These are phyloP conservation scores for Hypoxylon sp. DNA, from an alignment of 2,329 filamentous ascomycete genomes.

Conservation along the genomic window DNA sequence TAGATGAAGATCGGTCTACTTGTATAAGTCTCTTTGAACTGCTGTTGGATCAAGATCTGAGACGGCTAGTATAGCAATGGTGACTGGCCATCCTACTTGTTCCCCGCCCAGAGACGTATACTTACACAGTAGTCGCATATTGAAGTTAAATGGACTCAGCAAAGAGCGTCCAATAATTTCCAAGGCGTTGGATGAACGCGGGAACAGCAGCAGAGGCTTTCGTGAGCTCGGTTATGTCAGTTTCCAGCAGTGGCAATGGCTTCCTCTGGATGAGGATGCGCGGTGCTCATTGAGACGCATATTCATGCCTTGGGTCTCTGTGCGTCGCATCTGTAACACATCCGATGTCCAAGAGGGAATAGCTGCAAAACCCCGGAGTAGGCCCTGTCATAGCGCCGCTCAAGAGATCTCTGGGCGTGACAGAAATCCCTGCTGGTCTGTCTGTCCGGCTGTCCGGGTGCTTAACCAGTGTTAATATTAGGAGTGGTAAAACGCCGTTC, in stretches of 20 bases:
- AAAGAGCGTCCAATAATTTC: too few species aligned
- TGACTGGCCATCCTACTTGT: too few species aligned
- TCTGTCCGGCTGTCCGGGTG: background rate
- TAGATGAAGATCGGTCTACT: too few species aligned
- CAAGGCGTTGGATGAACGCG: conserved; percentile 20
- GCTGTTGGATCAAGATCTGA: too few species aligned
- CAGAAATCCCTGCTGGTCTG: conserved; percentile 24
- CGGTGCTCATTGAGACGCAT: conserved; percentile 6
- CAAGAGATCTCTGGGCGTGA: conserved; percentile 23
- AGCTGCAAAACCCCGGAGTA: conserved; percentile 18
- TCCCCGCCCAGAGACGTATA: too few species aligned
- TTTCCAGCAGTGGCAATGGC: conserved; percentile 17
- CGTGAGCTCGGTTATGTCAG: conserved; percentile 18
- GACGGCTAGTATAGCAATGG: too few species aligned
- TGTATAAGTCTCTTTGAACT: too few species aligned
- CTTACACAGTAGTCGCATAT: too few species aligned
- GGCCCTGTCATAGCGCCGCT: conserved; percentile 12
- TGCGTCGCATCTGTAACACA: conserved; percentile 38
- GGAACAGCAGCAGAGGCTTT: background rate
- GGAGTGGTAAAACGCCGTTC: too few species aligned
- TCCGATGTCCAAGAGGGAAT: conserved; percentile 31
- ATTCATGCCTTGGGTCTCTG: conserved; percentile 20
- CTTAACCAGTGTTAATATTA: background rate
- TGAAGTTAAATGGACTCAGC: too few species aligned
- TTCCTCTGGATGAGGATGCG: conserved; percentile 10